These are phyloP conservation scores for Wickerhamomyces bisporus DNA, from an alignment of 805 yeast species.

Conservation along the genomic window DNA sequence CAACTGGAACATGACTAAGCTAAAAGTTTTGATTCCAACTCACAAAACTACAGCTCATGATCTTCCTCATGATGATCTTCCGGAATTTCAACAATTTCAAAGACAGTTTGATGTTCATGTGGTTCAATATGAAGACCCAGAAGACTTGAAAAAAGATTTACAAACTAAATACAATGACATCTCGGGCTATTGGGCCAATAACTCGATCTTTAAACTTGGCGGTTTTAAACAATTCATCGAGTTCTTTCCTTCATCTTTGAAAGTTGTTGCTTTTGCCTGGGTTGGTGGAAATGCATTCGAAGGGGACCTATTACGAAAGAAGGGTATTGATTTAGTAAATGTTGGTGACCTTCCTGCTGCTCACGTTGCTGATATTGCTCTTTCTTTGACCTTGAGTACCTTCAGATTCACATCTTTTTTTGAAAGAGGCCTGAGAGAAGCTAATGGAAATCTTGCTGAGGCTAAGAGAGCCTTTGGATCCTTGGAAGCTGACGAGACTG, in stretches of 20 bases:
- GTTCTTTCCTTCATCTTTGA: slow-evolving; percentile 40
- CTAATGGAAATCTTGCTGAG: slow-evolving; percentile 34
- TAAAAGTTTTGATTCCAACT: slow-evolving; percentile 12
- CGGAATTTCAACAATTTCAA: slow-evolving; percentile 40
- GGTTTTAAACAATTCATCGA: slow-evolving; percentile 39
- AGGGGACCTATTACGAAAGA: slow-evolving; percentile 34
- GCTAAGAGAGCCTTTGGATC: slow-evolving; percentile 37
- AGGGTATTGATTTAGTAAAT: slow-evolving; percentile 55
- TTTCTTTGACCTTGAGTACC: slow-evolving; percentile 50
- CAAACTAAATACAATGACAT: slow-evolving; percentile 32
- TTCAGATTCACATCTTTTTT: slow-evolving; percentile 53
- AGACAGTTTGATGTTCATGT: slow-evolving; percentile 32
- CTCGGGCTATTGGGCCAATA: slow-evolving; percentile 50
- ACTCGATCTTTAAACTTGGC: slow-evolving; percentile 39
- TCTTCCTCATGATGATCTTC: slow-evolving; percentile 41
- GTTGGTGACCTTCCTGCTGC: slow-evolving; percentile 53
- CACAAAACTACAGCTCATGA: slow-evolving; percentile 27
- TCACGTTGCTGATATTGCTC: slow-evolving; percentile 68
- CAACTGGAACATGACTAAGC: slow-evolving; percentile 18
- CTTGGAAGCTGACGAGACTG: slow-evolving; percentile 26
- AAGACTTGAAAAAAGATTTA: slow-evolving; percentile 36
- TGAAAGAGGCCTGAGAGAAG: slow-evolving; percentile 33
- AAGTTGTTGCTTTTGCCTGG: slow-evolving; percentile 48
- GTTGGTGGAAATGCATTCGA: slow-evolving; percentile 58
- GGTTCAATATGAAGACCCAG: slow-evolving; percentile 38